Evolutionary conservation across 805 yeast species (phyloP).

Genomic region (Ogataea ganodermae): DNA sequence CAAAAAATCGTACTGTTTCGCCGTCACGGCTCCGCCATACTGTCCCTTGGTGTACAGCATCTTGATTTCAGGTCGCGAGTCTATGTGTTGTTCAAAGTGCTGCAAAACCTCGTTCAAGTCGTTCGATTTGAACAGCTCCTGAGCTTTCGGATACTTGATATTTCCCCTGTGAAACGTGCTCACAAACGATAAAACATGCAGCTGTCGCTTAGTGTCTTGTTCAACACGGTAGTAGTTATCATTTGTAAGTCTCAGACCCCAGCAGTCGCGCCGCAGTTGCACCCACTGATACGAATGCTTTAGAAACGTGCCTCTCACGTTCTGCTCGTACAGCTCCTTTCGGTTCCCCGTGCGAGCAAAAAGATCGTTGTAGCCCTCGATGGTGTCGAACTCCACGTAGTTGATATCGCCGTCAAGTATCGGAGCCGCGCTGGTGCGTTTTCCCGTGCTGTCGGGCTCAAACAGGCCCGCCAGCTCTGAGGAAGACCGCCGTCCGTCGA

Average conservation of each 20-base stretch:
- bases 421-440: not conserved
- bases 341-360: constrained; percentile 19
- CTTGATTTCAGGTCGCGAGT: constrained; percentile 9
- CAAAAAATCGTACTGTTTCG: constrained; percentile 27
- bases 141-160: constrained; percentile 20
- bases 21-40: constrained; percentile 22
- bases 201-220: constrained; percentile 15
- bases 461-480: constrained; percentile 18
- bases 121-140: constrained; percentile 10
- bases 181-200: constrained; percentile 15
- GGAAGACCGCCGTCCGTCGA: constrained; percentile 22
- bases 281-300: constrained; percentile 23
- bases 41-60: constrained; percentile 10
- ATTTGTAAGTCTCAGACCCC: constrained; percentile 24
- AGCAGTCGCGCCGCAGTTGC: constrained; percentile 21
- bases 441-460: constrained; percentile 6
- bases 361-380: constrained; percentile 32
- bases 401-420: constrained; percentile 21
- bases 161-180: constrained; percentile 13
- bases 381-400: constrained; percentile 32
- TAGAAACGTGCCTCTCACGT: constrained; percentile 16
- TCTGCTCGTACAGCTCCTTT: constrained; percentile 13
- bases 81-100: constrained; percentile 18
- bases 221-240: constrained; percentile 24
- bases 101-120: constrained; percentile 24